Base-by-base conservation (phyloP, 345 rosid genomes). In the Physaria fendleri region DNA sequence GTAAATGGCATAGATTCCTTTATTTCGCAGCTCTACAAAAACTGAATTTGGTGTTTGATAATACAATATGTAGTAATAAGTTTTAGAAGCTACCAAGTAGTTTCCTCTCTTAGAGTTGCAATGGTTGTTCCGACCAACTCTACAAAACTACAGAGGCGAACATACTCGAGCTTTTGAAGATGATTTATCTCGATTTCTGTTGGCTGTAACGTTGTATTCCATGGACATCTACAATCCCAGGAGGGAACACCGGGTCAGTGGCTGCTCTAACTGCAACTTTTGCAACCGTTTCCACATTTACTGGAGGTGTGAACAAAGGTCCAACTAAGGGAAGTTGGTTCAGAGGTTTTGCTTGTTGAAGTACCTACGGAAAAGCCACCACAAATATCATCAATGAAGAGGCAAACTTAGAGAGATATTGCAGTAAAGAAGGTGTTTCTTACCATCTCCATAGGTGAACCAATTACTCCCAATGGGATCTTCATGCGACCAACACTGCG, bases 391-490 rank as follows among this genome's bases (percentile, higher is more conserved):
- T 18, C 24, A 40, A 48, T 16, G 22, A 47, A 41, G 69, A 46
- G 22, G 5, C 25, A 47, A 28, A 32, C 8, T n/a, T 22, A 46
- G 16, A 46, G 39, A 40, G n/a, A n/a, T n/a, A n/a, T n/a, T n/a
- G n/a, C n/a, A n/a, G n/a, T n/a, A n/a, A n/a, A n/a, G n/a, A n/a
- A n/a, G n/a, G n/a, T n/a, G n/a, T 29, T 6, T 45, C 42, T 66
- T 83, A 89, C 99, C 96, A 78, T 85, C 77, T 89, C 97, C 84
- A 93, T 11, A 6, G 97, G 99, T 24, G 83, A 87, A 41, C 97
- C 99, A 69, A 93, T 59, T 4, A 85, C 73, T 25, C 95, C 86
- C 15, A 93, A 83, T 40, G 97, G 97, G 52, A 93, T 29, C 72
- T 85, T 90, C 81, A 85, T 8, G 64, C 78, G 79, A 38, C 97